Conservation (phyloP, 805 yeast species). For the Yamadazyma nakazawae region DNA sequence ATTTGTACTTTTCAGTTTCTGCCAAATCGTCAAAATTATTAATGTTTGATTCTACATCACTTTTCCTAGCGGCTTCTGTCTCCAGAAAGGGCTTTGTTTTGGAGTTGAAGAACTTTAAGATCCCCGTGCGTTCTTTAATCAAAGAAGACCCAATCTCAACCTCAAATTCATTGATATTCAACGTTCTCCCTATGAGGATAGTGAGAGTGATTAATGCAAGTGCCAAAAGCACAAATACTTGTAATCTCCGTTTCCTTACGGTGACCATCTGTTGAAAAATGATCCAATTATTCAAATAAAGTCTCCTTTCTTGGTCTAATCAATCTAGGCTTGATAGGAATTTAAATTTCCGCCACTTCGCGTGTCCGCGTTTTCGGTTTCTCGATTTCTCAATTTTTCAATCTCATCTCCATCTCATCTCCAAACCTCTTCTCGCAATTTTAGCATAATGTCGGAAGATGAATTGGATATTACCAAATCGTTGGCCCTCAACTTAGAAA, state of each 20-base stretch:
- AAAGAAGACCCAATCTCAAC: slow-evolving; percentile 11
- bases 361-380: neutral
- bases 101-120: slow-evolving; percentile 1
- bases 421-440: neutral
- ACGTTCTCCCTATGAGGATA: neutral
- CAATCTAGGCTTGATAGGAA: neutral
- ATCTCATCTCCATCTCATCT: slow-evolving; percentile 11
- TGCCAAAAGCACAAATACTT: neutral
- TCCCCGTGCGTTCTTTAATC: slow-evolving; percentile 6
- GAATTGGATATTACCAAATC: slow-evolving; percentile 59
- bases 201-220: neutral
- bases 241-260: neutral
- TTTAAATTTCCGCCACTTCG: neutral
- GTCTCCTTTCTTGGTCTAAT: neutral
- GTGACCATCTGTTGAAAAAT: neutral
- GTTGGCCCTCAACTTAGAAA: slow-evolving; percentile 47
- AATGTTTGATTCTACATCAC: slow-evolving; percentile 8
- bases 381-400: neutral
- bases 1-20: slow-evolving; percentile 4
- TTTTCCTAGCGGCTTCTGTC: slow-evolving; percentile 13
- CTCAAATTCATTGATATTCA: slow-evolving; percentile 10
- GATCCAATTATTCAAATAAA: no score
- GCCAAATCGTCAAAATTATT: slow-evolving; percentile 10
- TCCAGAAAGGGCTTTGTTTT: slow-evolving; percentile 15
- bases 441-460: slow-evolving; percentile 12